A percentile compares a stretch with the other conserved stretches of the same genome.
phyloP scores from a whole-genome alignment of 2,329 filamentous ascomycete species.

The Westerdykella sp. region DNA sequence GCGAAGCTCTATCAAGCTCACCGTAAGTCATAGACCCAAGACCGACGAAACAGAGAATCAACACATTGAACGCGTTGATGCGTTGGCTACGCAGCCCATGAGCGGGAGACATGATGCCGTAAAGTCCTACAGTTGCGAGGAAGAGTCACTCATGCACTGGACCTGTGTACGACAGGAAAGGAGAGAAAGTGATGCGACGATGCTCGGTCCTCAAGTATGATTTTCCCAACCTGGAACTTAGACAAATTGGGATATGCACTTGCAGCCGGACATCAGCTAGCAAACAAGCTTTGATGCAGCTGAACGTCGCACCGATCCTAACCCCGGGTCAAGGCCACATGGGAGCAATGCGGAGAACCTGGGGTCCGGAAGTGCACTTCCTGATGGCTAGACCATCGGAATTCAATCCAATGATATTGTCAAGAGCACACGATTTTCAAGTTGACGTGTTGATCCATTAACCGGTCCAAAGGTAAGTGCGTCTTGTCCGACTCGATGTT shows the following conservation, averaged over 20 bases:
- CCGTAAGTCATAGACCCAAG: slow-evolving; percentile 16
- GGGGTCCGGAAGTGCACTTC: neutral
- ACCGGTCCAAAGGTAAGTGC: neutral
- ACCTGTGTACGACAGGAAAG: neutral
- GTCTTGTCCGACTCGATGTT: slow-evolving; percentile 2
- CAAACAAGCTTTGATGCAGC: too few relatives aligned
- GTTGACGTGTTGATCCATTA: neutral
- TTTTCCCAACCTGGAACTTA: neutral
- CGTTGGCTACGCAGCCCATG: slow-evolving; percentile 1
- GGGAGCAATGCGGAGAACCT: neutral
- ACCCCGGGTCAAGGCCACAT: neutral
- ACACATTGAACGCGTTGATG: slow-evolving; percentile 16
- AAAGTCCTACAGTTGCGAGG: neutral
- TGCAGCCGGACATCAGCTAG: neutral
- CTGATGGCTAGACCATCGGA: neutral
- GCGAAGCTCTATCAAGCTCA: neutral
- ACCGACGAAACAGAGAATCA: slow-evolving; percentile 13
- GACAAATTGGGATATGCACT: neutral
- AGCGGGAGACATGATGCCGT: slow-evolving; percentile 2
- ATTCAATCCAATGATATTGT: neutral
- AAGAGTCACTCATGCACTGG: neutral
- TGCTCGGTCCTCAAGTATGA: neutral
- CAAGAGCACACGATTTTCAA: neutral
- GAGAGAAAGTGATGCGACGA: too few relatives aligned
- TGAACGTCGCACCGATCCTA: neutral